Conservation (phyloP, 1,284 basidiomycete genomes). For the Xerocomus cyaneibrunnescens region DNA sequence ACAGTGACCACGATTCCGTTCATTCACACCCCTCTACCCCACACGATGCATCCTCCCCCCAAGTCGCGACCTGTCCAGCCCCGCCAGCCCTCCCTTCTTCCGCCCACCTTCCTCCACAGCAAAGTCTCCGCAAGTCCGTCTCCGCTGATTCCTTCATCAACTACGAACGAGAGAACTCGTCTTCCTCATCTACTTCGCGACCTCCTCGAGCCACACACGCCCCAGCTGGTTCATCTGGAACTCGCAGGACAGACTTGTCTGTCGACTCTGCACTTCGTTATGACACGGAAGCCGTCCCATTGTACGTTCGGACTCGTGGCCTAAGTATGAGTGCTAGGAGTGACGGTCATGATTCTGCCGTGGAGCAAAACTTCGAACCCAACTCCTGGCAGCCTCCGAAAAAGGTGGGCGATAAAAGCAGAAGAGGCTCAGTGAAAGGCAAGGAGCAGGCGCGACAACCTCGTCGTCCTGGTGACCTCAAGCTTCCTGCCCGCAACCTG, state of each 20-base stretch:
- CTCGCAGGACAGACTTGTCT: constrained; percentile 25
- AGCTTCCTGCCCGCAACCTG: constrained; percentile 37
- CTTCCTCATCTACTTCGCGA: constrained; percentile 36
- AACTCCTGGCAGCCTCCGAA: constrained; percentile 31
- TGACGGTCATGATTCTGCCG: constrained; percentile 25
- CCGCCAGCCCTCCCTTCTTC: constrained; percentile 20
- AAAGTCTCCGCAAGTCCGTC: constrained; percentile 61
- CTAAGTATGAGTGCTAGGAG: constrained; percentile 51
- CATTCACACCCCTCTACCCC: constrained; percentile 24
- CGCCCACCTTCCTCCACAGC: constrained; percentile 24
- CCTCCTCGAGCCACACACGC: constrained; percentile 36
- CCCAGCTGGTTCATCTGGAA: constrained; percentile 17
- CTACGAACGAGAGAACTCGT: constrained; percentile 41
- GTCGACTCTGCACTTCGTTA: constrained; percentile 28
- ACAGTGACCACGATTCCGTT: constrained; percentile 19
- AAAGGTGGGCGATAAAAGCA: constrained; percentile 35
- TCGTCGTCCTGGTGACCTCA: constrained; percentile 39
- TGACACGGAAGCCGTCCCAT: constrained; percentile 35
- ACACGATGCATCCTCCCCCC: constrained; percentile 32
- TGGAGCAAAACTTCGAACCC: constrained; percentile 31
- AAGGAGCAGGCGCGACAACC: constrained; percentile 32
- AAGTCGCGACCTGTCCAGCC: constrained; percentile 13
- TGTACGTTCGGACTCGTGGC: constrained; percentile 49
- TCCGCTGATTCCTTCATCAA: constrained; percentile 72
- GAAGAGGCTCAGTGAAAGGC: constrained; percentile 33